Evolutionary conservation across 2,329 filamentous ascomycete genomes (phyloP).

Genomic region (Fusarium euwallaceae): DNA sequence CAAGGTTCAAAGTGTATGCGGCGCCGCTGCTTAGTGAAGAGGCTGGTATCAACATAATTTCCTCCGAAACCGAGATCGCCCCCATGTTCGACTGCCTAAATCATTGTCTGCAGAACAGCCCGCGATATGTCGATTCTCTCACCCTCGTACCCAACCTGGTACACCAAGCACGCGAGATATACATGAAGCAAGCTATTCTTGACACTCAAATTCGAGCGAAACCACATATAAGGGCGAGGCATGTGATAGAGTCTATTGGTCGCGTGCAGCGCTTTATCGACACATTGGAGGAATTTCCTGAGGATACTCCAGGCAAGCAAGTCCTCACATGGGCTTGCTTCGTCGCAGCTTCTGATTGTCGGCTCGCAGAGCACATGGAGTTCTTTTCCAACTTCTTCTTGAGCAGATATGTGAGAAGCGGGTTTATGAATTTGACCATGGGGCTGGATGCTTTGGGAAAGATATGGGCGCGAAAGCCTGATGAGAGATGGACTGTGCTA

Average conservation of each 20-base stretch:
- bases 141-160: not conserved
- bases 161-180: constrained; percentile 11
- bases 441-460: not conserved
- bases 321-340: constrained; percentile 19
- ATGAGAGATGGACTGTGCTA: not conserved
- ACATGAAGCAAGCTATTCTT: not conserved
- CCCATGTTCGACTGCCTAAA: constrained; percentile 15
- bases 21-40: constrained; percentile 15
- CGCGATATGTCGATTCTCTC: not conserved
- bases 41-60: not conserved
- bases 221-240: not conserved
- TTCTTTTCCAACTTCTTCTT: constrained; percentile 6
- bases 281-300: constrained; percentile 4
- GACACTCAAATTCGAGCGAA: not conserved
- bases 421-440: constrained; percentile 5
- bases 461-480: constrained; percentile 6
- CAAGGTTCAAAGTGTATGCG: constrained; percentile 1
- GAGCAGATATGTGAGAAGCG: not conserved
- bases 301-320: constrained; percentile 4
- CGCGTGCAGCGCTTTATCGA: constrained; percentile 10
- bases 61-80: not conserved
- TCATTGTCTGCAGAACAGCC: constrained; percentile 5
- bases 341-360: constrained; percentile 15
- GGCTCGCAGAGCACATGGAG: constrained; percentile 11
- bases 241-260: not conserved